Evolutionary conservation across 2,329 filamentous ascomycete genomes (phyloP).

Genomic region (Hymenoscyphus linearis): DNA sequence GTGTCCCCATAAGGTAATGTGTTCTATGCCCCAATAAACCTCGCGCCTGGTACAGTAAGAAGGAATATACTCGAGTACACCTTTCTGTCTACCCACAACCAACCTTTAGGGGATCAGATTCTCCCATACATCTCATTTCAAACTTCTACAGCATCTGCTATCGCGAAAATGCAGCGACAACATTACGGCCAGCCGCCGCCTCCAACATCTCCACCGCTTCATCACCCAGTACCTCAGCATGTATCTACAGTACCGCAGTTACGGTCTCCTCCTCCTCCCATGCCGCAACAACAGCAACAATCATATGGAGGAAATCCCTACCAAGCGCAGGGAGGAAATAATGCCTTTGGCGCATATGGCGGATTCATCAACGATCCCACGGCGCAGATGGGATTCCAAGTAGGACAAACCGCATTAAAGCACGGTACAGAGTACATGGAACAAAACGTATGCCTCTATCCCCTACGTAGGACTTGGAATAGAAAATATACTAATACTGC

Average conservation of each 20-base stretch:
- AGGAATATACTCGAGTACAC: too few relatives aligned
- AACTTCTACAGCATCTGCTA: not conserved
- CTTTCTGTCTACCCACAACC: too few relatives aligned
- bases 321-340: constrained; percentile 38
- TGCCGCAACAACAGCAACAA: constrained; percentile 61
- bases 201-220: constrained; percentile 80
- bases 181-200: constrained; percentile 66
- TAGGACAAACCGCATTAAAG: constrained; percentile 85
- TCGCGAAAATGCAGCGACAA: constrained; percentile 70
- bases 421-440: constrained; percentile 93
- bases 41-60: too few relatives aligned
- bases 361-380: constrained; percentile 96
- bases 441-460: constrained; percentile 65
- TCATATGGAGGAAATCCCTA: constrained; percentile 68
- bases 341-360: constrained; percentile 68
- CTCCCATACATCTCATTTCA: not conserved
- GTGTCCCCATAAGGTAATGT: constrained; percentile 3
- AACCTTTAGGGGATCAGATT: not conserved
- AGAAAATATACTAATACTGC: constrained; percentile 12
- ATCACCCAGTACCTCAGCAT: constrained; percentile 96
- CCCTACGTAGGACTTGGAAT: not conserved
- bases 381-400: constrained; percentile 89
- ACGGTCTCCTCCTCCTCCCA: constrained; percentile 81
- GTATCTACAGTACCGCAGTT: constrained; percentile 97
- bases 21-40: not conserved